These are phyloP conservation scores for Phallus indusiatus DNA, from an alignment of 768 basidiomycete species.

Conservation along the genomic window DNA sequence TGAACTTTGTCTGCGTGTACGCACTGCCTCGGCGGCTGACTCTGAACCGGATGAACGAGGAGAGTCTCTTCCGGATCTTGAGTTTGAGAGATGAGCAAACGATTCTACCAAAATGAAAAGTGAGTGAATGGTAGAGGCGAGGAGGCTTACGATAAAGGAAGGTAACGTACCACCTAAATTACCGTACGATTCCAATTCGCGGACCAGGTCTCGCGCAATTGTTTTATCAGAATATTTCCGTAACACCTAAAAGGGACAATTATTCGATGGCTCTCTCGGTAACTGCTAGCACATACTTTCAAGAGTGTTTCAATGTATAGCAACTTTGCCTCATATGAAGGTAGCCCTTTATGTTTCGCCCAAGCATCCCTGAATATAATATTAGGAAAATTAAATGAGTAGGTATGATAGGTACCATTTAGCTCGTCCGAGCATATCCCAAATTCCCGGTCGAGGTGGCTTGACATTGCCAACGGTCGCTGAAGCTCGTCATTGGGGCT, in stretches of 20 bases:
- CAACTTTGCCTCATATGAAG: slow-evolving; percentile 74
- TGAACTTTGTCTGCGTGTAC: background rate
- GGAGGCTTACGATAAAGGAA: background rate
- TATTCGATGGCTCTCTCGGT: background rate
- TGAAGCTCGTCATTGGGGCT: slow-evolving; percentile 21
- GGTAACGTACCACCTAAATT: slow-evolving; percentile 50
- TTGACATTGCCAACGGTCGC: slow-evolving; percentile 88
- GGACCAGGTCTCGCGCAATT: slow-evolving; percentile 59
- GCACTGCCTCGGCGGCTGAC: slow-evolving; percentile 15
- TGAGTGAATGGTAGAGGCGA: background rate
- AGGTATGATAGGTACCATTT: slow-evolving; percentile 61
- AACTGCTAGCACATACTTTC: slow-evolving; percentile 39
- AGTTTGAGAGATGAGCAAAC: slow-evolving; percentile 1
- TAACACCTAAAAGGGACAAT: slow-evolving; percentile 43
- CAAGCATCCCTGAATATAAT: slow-evolving; percentile 70
- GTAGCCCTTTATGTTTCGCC: slow-evolving; percentile 84
- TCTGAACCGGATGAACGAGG: slow-evolving; percentile 54
- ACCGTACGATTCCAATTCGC: slow-evolving; percentile 71
- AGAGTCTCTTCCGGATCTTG: slow-evolving; percentile 45
- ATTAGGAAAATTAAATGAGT: slow-evolving; percentile 15
- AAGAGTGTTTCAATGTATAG: slow-evolving; percentile 82
- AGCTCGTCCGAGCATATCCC: slow-evolving; percentile 85
- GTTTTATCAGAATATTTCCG: slow-evolving; percentile 80
- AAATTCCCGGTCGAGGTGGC: slow-evolving; percentile 69
- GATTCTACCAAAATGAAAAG: background rate